Evolutionary conservation across 129 eudicot species (phyloP), one percentile per base, ranked within the genome.

Genomic region (Centaurea solstitialis): DNA sequence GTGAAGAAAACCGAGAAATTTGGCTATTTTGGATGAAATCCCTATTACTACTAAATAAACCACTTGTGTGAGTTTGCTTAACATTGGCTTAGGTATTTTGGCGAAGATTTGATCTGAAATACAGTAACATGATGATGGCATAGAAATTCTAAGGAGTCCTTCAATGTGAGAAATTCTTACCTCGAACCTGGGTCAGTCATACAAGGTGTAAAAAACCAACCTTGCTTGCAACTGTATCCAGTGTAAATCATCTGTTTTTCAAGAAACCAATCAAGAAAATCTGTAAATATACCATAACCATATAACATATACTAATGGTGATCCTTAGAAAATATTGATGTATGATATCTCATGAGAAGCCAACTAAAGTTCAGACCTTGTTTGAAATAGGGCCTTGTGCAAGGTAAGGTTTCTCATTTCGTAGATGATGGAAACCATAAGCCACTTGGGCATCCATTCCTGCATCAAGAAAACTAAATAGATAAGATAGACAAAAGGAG

Each of bases 361-460:
- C 9, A 22, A 66, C 24, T 59, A 76, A 82, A 68, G 77, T 37
- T 76, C 57, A 8, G 18, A 96, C 99, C 99, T 93, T 96, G 85
- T 96, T 96, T 26, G 99, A 76, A 43, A 96, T 81, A 41, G 98
- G 98, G 75, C 99, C 99, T 79, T 79, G 96, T 71, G 99, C 99
- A 82, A 93, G 99, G 82, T 91, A 87, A 30, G 99, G 97, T 77
- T 90, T 96, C 67, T 96, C 90, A 85, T 93, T 91, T 26, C 99
- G 90, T 88, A 96, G 85, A 84, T 89, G 88, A 76, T 96, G 99
- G 84, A 96, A 96, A 18, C 97, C 99, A 28, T 93, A 91, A 18
- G 99, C 99, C 81, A 96, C 98, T 81, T 87, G 99, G 15, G 99
- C 99, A 87, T 96, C 99, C 99, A 96, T 96, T 76, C 99, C 99